Evolutionary conservation across 1,284 basidiomycete species (phyloP).

Genomic region (Ceraceosorus guamensis): DNA sequence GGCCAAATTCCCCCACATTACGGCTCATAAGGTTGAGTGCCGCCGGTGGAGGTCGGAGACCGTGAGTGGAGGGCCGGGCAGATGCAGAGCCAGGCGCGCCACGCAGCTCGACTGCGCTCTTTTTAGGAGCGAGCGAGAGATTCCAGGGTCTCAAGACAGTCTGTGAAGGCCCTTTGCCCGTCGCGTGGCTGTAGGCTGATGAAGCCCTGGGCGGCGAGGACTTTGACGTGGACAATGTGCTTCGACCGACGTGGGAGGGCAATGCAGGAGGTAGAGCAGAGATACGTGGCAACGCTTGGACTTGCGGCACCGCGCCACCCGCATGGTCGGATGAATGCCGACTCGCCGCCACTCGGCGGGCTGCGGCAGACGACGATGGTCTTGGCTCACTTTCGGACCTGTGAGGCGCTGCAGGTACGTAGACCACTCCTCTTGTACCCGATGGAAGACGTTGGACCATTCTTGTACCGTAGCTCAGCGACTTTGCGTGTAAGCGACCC

Average conservation of each 20-base stretch:
- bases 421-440: neutral
- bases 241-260: neutral
- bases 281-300: too few species aligned
- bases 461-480: neutral
- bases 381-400: neutral
- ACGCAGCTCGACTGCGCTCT: neutral
- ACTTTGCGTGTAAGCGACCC: constrained; percentile 18
- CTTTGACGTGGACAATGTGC: neutral
- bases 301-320: too few species aligned
- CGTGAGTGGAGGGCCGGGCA: too few species aligned
- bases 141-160: neutral
- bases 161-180: neutral
- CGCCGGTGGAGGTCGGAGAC: too few species aligned
- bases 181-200: constrained; percentile 5
- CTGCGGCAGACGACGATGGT: too few species aligned
- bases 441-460: constrained; percentile 2
- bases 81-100: too few species aligned
- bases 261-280: too few species aligned
- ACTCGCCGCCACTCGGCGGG: too few species aligned
- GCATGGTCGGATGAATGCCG: too few species aligned
- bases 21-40: too few species aligned
- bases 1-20: too few species aligned
- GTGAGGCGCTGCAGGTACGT: neutral
- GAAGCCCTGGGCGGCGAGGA: constrained; percentile 2
- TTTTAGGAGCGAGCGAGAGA: neutral